phyloP scores from a whole-genome alignment of 2,329 filamentous ascomycete species.

The Penicillium sp. region DNA sequence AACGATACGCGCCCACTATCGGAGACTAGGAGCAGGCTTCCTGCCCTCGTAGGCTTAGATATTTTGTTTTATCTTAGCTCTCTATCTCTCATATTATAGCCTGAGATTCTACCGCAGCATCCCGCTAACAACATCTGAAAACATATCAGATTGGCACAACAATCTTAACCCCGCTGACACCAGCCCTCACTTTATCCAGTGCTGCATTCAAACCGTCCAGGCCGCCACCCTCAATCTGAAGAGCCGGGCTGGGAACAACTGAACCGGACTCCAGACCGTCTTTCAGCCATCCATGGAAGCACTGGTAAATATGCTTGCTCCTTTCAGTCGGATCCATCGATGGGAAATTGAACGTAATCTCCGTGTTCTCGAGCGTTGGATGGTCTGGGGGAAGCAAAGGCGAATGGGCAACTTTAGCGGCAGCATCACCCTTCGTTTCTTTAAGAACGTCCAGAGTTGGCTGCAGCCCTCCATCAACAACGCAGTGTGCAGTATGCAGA shows the following conservation, averaged over 20 bases:
- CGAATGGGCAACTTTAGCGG: neutral
- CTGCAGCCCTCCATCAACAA: neutral
- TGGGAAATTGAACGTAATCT: neutral
- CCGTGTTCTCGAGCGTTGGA: neutral
- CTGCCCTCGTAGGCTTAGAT: too few relatives aligned
- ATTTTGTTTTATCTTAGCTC: too few relatives aligned
- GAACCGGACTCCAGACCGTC: neutral
- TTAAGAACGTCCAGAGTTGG: neutral
- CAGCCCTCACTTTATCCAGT: neutral
- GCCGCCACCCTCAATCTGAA: neutral
- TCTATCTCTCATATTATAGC: too few relatives aligned
- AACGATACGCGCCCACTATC: too few relatives aligned
- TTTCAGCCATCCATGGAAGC: neutral
- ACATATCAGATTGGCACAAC: neutral
- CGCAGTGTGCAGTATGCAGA: neutral
- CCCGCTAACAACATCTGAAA: too few relatives aligned
- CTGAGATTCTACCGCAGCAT: too few relatives aligned
- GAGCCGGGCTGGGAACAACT: neutral
- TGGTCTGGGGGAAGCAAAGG: neutral
- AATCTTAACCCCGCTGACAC: neutral
- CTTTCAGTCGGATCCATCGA: neutral
- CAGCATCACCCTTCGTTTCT: neutral
- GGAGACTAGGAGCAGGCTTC: too few relatives aligned
- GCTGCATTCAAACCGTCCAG: neutral
- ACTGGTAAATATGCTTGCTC: neutral